Percentiles rank a stretch among this genome's conserved stretches.
Evolutionary conservation across 2,329 filamentous ascomycete genomes (phyloP).

Genomic region (Periconia sp.): DNA sequence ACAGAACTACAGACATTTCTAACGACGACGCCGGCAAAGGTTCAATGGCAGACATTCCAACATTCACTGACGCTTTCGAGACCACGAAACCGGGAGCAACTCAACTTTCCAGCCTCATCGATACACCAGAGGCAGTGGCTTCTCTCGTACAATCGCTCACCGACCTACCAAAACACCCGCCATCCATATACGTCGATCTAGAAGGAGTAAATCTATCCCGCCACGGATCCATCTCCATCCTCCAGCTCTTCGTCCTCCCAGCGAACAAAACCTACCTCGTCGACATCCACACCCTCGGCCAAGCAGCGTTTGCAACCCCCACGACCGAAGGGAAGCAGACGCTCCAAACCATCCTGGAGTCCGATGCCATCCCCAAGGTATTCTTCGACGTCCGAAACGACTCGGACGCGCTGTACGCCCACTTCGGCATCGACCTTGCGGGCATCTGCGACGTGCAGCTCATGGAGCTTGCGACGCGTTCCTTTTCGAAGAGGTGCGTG

Average conservation of each 20-base stretch:
- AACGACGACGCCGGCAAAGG: not conserved
- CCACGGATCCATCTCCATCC: slow-evolving; percentile 28
- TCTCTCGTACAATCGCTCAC: not conserved
- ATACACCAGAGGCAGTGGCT: not conserved
- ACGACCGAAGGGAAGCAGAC: slow-evolving; percentile 19
- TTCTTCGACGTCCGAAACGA: slow-evolving; percentile 39
- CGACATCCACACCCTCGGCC: slow-evolving; percentile 34
- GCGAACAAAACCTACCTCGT: slow-evolving; percentile 28
- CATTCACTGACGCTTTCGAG: not conserved
- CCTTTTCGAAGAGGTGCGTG: slow-evolving; percentile 7
- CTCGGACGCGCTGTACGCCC: slow-evolving; percentile 30
- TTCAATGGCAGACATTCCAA: not conserved
- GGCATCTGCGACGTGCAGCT: slow-evolving; percentile 26
- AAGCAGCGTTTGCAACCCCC: slow-evolving; percentile 31
- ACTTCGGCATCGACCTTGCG: slow-evolving; percentile 20
- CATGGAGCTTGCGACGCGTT: slow-evolving; percentile 22
- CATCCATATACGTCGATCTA: slow-evolving; percentile 25
- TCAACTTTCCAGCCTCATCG: not conserved
- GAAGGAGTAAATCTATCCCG: slow-evolving; percentile 32
- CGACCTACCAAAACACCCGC: not conserved
- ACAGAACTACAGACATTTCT: not conserved
- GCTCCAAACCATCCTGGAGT: slow-evolving; percentile 38
- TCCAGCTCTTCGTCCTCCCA: slow-evolving; percentile 22
- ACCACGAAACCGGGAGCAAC: not conserved
- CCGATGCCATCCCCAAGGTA: slow-evolving; percentile 25